Percentiles rank a stretch among this genome's conserved stretches.
Evolutionary conservation across 2,329 filamentous ascomycete species (phyloP).

Genomic region (Thelonectria olida): DNA sequence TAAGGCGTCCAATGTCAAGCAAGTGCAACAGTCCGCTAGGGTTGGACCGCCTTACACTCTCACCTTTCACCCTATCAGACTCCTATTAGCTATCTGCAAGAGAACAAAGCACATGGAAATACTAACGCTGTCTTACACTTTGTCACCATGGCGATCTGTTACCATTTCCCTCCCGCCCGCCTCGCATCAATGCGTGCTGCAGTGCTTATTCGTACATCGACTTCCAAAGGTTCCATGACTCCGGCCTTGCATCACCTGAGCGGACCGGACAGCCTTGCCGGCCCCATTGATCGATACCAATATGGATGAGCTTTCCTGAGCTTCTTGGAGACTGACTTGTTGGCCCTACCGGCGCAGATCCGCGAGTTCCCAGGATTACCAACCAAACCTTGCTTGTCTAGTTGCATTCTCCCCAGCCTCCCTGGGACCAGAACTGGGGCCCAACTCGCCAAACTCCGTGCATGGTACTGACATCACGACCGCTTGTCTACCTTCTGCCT

Average conservation of each 20-base stretch:
- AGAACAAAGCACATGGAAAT: constrained; percentile 11
- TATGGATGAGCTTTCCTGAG: constrained; percentile 33
- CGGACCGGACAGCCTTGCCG: constrained; percentile 25
- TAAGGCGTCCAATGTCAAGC: constrained; percentile 1
- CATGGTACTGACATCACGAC: constrained; percentile 39
- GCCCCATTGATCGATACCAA: constrained; percentile 18
- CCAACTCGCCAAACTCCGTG: constrained; percentile 32
- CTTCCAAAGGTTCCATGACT: background rate
- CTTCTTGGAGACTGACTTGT: constrained; percentile 29
- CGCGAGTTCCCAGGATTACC: constrained; percentile 25
- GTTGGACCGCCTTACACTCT: background rate
- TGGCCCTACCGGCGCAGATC: constrained; percentile 34
- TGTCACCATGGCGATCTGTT: background rate
- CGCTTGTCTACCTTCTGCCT: background rate
- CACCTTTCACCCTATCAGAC: constrained; percentile 6
- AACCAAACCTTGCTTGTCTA: constrained; percentile 31
- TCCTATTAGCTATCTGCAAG: background rate
- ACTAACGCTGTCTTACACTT: constrained; percentile 3
- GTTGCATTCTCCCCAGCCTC: constrained; percentile 20
- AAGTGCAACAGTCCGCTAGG: background rate
- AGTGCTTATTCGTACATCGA: background rate
- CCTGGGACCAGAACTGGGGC: constrained; percentile 18
- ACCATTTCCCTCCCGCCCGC: constrained; percentile 10
- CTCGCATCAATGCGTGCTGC: background rate
- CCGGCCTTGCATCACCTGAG: constrained; percentile 26